phyloP scores from a whole-genome alignment of 768 basidiomycete genomes.

The Boletus rex-veris region DNA sequence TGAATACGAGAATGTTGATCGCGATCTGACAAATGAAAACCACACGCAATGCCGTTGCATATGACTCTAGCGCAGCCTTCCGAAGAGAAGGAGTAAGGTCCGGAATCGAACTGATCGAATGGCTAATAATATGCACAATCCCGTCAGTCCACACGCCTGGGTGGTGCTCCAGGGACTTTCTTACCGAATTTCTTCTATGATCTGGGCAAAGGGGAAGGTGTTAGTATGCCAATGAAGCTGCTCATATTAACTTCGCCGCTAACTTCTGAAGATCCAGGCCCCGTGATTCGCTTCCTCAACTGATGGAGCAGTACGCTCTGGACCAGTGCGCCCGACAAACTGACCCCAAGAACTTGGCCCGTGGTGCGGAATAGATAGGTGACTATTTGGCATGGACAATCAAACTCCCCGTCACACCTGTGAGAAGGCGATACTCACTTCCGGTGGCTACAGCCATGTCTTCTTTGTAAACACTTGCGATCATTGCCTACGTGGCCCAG shows the following conservation, averaged over 20 bases:
- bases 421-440: slow-evolving; percentile 50
- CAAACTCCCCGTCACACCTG: slow-evolving; percentile 5
- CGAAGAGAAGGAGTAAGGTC: slow-evolving; percentile 50
- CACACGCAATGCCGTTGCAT: slow-evolving; percentile 72
- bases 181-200: slow-evolving; percentile 70
- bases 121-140: slow-evolving; percentile 39
- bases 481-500: slow-evolving; percentile 64
- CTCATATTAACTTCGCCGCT: slow-evolving; percentile 34
- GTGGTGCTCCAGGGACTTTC: slow-evolving; percentile 13
- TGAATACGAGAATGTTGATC: slow-evolving; percentile 61
- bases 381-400: slow-evolving; percentile 45
- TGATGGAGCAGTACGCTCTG: slow-evolving; percentile 74
- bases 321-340: slow-evolving; percentile 77
- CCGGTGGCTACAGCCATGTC: slow-evolving; percentile 89
- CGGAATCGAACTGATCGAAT: slow-evolving; percentile 71
- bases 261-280: slow-evolving; percentile 70
- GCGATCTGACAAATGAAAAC: slow-evolving; percentile 81
- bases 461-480: slow-evolving; percentile 72
- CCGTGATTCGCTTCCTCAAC: slow-evolving; percentile 71
- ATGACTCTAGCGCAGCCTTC: slow-evolving; percentile 69
- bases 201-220: slow-evolving; percentile 40
- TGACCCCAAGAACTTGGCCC: slow-evolving; percentile 94
- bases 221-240: slow-evolving; percentile 17
- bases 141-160: slow-evolving; percentile 13
- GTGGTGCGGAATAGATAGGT: slow-evolving; percentile 92